Evolutionary conservation across 1,284 basidiomycete species (phyloP).

Genomic region (Ceratobasidium sp.): DNA sequence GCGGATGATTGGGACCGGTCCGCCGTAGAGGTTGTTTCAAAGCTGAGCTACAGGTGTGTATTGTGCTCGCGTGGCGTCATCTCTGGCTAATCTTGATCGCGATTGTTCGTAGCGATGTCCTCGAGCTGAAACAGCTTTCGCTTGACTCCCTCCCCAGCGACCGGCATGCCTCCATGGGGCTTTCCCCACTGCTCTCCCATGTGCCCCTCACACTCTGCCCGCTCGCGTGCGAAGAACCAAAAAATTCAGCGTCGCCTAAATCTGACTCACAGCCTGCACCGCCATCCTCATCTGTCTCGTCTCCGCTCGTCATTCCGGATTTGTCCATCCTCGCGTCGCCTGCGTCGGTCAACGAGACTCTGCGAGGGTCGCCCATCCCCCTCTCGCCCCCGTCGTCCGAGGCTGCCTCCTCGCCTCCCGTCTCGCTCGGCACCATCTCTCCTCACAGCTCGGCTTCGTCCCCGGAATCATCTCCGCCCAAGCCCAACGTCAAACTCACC

Average conservation of each 20-base stretch:
- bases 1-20: slow-evolving; percentile 30
- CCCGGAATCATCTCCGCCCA: slow-evolving; percentile 15
- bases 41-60: slow-evolving; percentile 33
- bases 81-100: slow-evolving; percentile 2
- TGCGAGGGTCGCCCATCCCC: background rate
- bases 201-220: slow-evolving; percentile 28
- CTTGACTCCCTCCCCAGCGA: slow-evolving; percentile 31
- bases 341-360: background rate
- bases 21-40: slow-evolving; percentile 27
- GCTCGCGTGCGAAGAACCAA: slow-evolving; percentile 3
- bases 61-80: slow-evolving; percentile 8
- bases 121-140: slow-evolving; percentile 35
- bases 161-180: slow-evolving; percentile 28
- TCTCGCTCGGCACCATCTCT: slow-evolving; percentile 16
- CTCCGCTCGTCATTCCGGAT: slow-evolving; percentile 27
- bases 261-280: background rate
- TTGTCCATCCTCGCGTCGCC: slow-evolving; percentile 32
- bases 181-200: slow-evolving; percentile 20
- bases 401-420: slow-evolving; percentile 7
- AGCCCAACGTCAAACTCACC: background rate
- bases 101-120: slow-evolving; percentile 19
- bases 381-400: background rate
- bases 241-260: background rate
- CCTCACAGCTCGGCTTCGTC: slow-evolving; percentile 11
- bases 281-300: background rate